Evolutionary conservation across 192 early-diverging fungal genomes (phyloP).

Genomic region (Chytriomyces sp.): DNA sequence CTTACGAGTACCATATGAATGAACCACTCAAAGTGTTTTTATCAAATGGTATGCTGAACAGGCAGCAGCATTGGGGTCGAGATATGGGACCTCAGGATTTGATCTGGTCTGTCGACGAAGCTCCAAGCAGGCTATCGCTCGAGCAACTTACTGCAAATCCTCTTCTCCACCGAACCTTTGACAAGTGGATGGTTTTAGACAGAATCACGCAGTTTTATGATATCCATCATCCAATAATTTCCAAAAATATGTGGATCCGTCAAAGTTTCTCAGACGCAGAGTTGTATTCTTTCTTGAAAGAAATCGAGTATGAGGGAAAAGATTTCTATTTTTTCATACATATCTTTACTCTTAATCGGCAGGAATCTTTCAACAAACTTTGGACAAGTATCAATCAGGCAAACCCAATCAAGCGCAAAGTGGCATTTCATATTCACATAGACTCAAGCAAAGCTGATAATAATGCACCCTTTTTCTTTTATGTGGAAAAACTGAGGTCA

Average conservation of each 20-base stretch:
- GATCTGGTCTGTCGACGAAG: conserved; percentile 14
- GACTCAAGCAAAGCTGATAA: conserved; percentile 24
- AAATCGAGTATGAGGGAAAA: neutral
- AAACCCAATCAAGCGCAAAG: conserved; percentile 17
- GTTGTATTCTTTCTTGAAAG: neutral
- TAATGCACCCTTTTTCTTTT: conserved; percentile 18
- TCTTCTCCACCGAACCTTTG: neutral
- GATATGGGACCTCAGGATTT: conserved; percentile 24
- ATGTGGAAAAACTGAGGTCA: conserved; percentile 22
- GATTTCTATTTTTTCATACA: conserved; percentile 28
- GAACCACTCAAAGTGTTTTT: conserved; percentile 30
- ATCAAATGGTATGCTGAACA: conserved; percentile 23
- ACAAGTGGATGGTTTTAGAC: conserved; percentile 26
- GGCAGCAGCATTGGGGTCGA: conserved; percentile 32
- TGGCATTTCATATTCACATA: conserved; percentile 23
- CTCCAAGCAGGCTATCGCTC: neutral
- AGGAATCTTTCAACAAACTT: conserved; percentile 22
- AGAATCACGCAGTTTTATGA: conserved; percentile 29
- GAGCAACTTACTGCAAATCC: neutral
- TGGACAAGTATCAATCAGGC: conserved; percentile 32
- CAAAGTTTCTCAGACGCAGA: conserved; percentile 19
- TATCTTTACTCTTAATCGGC: conserved; percentile 31
- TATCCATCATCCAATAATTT: conserved; percentile 21
- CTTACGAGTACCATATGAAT: conserved; percentile 42
- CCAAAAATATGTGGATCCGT: conserved; percentile 33